These are phyloP conservation scores for Aspergillus olivimuriae DNA, from an alignment of 495 filamentous ascomycete genomes.

Conservation along the genomic window DNA sequence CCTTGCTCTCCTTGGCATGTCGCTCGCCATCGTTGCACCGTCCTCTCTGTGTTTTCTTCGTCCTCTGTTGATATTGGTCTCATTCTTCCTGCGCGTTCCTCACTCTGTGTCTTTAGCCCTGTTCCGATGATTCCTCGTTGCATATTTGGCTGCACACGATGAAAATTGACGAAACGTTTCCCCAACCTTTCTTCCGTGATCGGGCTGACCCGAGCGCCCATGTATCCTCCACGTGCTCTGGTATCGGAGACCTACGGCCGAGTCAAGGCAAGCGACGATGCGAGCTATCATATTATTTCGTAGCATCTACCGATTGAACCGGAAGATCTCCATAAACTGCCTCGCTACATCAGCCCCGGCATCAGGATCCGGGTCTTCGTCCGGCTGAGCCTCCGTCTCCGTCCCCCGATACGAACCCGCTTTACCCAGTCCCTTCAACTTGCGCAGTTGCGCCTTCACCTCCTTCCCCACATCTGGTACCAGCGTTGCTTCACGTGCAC, in stretches of 20 bases:
- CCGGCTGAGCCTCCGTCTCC: slow-evolving; percentile 6
- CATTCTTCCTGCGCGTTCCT: slow-evolving; percentile 1
- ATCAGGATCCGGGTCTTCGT: slow-evolving; percentile 31
- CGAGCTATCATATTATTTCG: too few species aligned
- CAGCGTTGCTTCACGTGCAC: slow-evolving; percentile 36
- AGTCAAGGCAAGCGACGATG: too few species aligned
- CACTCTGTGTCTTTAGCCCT: slow-evolving; percentile 6
- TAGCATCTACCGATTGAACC: slow-evolving; percentile 36
- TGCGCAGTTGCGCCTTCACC: slow-evolving; percentile 25
- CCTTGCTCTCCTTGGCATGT: slow-evolving; percentile 1
- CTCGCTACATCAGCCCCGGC: slow-evolving; percentile 40
- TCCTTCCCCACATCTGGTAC: slow-evolving; percentile 38
- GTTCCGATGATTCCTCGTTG: slow-evolving; percentile 9
- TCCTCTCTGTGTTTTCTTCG: neutral
- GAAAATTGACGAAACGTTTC: slow-evolving; percentile 1
- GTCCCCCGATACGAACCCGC: slow-evolving; percentile 1
- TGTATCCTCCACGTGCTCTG: too few species aligned
- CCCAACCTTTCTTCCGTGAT: too few species aligned
- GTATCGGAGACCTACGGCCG: too few species aligned
- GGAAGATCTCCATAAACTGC: slow-evolving; percentile 43
- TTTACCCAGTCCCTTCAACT: slow-evolving; percentile 11
- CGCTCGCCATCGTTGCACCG: neutral
- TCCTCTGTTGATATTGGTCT: slow-evolving; percentile 1
- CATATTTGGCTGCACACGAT: slow-evolving; percentile 5
- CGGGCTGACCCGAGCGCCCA: too few species aligned